A percentile compares a stretch with the other conserved stretches of the same genome.
Conservation (phyloP, 2,329 filamentous ascomycete species). For the Sporothrix brunneoviolacea region DNA sequence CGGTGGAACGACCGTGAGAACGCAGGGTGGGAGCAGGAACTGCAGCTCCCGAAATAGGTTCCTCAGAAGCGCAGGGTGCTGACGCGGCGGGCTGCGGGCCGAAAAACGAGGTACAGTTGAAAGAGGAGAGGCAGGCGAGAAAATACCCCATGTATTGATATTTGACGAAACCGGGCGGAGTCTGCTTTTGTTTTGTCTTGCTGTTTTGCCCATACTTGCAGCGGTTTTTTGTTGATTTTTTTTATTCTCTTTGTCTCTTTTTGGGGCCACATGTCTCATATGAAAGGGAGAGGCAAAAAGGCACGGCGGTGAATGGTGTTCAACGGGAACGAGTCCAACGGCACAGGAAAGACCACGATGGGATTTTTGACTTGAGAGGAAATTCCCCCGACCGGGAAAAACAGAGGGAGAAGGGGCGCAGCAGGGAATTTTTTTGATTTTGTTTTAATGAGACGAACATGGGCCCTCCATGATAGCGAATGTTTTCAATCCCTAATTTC, state of each 20-base stretch:
- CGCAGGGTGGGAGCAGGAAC: constrained; percentile 34
- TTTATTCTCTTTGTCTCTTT: neutral
- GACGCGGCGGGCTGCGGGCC: neutral
- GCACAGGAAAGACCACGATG: too few species aligned
- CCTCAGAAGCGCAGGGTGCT: neutral
- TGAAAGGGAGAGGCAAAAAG: too few species aligned
- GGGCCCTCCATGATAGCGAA: too few species aligned
- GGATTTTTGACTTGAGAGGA: too few species aligned
- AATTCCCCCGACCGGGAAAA: too few species aligned
- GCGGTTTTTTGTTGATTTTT: neutral
- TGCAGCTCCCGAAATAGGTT: constrained; percentile 14
- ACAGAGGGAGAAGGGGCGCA: too few species aligned
- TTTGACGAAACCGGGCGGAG: neutral
- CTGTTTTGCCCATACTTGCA: neutral
- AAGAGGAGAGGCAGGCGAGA: neutral
- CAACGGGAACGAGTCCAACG: too few species aligned
- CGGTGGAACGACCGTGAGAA: constrained; percentile 39
- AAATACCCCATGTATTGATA: constrained; percentile 10
- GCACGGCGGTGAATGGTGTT: too few species aligned
- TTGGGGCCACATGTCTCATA: too few species aligned
- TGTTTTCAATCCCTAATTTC: too few species aligned
- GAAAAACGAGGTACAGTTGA: too few species aligned
- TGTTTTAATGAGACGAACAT: too few species aligned
- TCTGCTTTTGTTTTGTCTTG: neutral
- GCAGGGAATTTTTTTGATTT: neutral